Conservation (phyloP, 345 rosid species). For the Heritiera fomes region DNA sequence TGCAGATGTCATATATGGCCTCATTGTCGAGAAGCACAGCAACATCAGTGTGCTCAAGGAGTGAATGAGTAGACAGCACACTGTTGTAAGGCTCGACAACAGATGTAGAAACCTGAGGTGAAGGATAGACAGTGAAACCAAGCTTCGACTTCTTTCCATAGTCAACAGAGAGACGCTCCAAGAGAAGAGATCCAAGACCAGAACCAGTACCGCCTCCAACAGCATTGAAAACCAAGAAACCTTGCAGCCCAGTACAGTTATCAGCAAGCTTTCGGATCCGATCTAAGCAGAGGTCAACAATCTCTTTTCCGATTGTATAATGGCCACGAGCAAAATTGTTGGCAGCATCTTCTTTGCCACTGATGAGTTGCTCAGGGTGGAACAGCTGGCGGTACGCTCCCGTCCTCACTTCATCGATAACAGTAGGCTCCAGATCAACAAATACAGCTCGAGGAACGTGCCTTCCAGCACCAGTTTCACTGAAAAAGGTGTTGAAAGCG, state of each 20-base stretch:
- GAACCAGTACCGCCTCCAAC: constrained; percentile 69
- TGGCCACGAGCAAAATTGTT: constrained; percentile 65
- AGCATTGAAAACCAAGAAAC: constrained; percentile 62
- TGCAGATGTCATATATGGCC: constrained; percentile 61
- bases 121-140: constrained; percentile 58
- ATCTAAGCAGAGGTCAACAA: constrained; percentile 60
- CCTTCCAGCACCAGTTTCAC: constrained; percentile 58
- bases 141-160: constrained; percentile 61
- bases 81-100: constrained; percentile 63
- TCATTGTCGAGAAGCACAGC: constrained; percentile 57
- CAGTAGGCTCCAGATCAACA: constrained; percentile 62
- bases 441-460: constrained; percentile 61
- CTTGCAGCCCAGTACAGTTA: constrained; percentile 65
- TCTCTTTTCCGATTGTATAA: constrained; percentile 63
- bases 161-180: constrained; percentile 65
- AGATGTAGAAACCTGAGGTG: constrained; percentile 64
- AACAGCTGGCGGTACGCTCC: constrained; percentile 55
- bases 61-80: constrained; percentile 58
- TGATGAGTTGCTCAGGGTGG: constrained; percentile 58
- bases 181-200: constrained; percentile 56
- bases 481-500: constrained; percentile 62
- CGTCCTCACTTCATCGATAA: constrained; percentile 58
- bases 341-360: constrained; percentile 65
- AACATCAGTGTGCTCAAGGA: constrained; percentile 63
- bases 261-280: constrained; percentile 60